These are phyloP conservation scores for Evernia prunastri DNA, from an alignment of 495 filamentous ascomycete species.

Conservation along the genomic window DNA sequence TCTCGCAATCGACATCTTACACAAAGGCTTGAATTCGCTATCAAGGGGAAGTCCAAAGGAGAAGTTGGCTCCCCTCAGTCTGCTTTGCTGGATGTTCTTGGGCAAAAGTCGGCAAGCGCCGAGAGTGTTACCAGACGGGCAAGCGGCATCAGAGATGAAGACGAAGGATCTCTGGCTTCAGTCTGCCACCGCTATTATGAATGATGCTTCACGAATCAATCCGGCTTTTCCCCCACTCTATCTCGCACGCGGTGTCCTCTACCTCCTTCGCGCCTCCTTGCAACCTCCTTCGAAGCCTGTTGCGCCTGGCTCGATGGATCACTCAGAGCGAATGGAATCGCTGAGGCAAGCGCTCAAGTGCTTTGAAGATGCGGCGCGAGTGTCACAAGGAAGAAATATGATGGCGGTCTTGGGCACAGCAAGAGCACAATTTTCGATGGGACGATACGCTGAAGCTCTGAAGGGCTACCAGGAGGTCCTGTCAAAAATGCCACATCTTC, in stretches of 20 bases:
- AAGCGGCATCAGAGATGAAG: slow-evolving; percentile 59
- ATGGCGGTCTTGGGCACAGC: slow-evolving; percentile 85
- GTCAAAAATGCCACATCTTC: slow-evolving; percentile 71
- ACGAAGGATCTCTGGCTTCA: slow-evolving; percentile 92
- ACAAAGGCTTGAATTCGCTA: slow-evolving; percentile 71
- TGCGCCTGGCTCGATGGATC: slow-evolving; percentile 55
- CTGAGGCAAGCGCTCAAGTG: slow-evolving; percentile 77
- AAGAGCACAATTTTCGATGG: slow-evolving; percentile 73
- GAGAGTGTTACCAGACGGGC: slow-evolving; percentile 59
- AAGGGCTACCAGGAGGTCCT: slow-evolving; percentile 81
- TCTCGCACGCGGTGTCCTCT: slow-evolving; percentile 85
- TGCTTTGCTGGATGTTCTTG: slow-evolving; percentile 87
- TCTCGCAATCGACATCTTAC: slow-evolving; percentile 88
- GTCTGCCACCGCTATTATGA: slow-evolving; percentile 79
- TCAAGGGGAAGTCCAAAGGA: slow-evolving; percentile 67
- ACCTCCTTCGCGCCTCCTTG: slow-evolving; percentile 79
- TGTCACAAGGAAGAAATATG: slow-evolving; percentile 77
- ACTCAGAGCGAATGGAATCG: slow-evolving; percentile 68
- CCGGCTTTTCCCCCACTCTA: slow-evolving; percentile 82
- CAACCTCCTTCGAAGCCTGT: slow-evolving; percentile 64
- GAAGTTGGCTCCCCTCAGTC: slow-evolving; percentile 74
- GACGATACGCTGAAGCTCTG: slow-evolving; percentile 73
- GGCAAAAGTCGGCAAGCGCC: slow-evolving; percentile 87
- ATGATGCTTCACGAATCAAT: slow-evolving; percentile 90
- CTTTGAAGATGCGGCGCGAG: slow-evolving; percentile 85